A percentile compares a stretch with the other conserved stretches of the same genome.
phyloP scores from a whole-genome alignment of 2,329 filamentous ascomycete genomes.

The Endoconidiophora polonica region DNA sequence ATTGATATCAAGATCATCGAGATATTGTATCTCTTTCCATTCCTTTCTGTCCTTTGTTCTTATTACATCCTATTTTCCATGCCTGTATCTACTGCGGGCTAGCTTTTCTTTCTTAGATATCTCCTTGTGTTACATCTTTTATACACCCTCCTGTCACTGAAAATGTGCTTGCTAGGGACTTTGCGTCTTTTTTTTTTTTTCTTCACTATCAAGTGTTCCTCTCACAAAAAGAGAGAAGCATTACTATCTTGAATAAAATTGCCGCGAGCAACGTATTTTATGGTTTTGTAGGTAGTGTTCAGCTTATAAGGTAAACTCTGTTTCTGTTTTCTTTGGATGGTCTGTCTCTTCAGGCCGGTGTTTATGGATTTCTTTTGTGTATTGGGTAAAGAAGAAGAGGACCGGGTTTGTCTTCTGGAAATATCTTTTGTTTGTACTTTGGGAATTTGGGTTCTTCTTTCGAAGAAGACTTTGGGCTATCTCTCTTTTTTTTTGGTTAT shows the following conservation, averaged over 20 bases:
- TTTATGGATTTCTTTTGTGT: background rate
- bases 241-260: no score
- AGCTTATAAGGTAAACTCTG: background rate
- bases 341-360: constrained; percentile 1
- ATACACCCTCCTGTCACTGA: background rate
- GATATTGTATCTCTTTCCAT: no score
- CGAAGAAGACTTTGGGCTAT: background rate
- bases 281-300: background rate
- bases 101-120: no score
- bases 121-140: background rate
- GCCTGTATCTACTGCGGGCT: no score
- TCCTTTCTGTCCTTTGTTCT: no score
- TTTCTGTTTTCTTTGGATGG: constrained; percentile 2
- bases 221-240: constrained; percentile 2
- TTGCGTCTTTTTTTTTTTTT: constrained; percentile 1
- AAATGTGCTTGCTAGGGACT: background rate
- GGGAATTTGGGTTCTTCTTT: background rate
- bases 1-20: no score
- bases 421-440: background rate
- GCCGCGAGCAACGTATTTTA: constrained; percentile 11
- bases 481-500: constrained; percentile 3
- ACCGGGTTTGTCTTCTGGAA: background rate
- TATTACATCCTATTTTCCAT: no score
- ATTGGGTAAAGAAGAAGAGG: background rate
- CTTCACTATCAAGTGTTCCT: constrained; percentile 10